These are phyloP conservation scores for Protostelium mycophagum DNA, from an alignment of 78 protist species.

Conservation along the genomic window DNA sequence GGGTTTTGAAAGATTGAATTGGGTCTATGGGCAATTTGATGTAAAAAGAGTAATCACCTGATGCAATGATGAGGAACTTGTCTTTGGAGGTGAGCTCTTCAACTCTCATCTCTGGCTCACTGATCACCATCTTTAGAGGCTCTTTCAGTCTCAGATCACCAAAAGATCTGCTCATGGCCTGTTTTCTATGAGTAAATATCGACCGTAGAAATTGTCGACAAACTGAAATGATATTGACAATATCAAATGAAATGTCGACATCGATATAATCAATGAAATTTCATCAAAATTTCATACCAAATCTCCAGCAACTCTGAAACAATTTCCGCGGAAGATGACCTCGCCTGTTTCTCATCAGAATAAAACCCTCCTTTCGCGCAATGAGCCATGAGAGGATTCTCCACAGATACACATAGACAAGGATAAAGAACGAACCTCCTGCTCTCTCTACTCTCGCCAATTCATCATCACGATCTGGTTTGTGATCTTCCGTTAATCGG, in stretches of 20 bases:
- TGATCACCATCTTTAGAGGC: background rate
- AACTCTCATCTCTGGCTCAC: background rate
- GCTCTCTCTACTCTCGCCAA: background rate
- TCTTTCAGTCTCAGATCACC: background rate
- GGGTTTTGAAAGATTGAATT: too few species aligned
- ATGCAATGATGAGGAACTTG: background rate
- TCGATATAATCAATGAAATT: too few species aligned
- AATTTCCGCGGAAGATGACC: background rate
- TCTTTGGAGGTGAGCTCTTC: background rate
- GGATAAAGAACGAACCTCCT: background rate
- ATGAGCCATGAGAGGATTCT: too few species aligned
- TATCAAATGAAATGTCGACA: too few species aligned
- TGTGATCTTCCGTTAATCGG: conserved; percentile 42
- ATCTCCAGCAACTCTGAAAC: background rate
- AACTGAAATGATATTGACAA: too few species aligned
- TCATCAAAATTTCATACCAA: background rate
- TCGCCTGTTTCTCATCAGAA: background rate
- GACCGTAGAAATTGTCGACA: background rate
- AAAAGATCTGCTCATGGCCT: background rate
- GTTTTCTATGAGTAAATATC: background rate
- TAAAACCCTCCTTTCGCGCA: too few species aligned
- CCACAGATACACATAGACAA: background rate
- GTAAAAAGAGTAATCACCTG: background rate
- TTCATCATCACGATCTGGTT: conserved; percentile 15
- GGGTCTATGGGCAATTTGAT: background rate